Percentiles rank a stretch among this genome's conserved stretches.
phyloP scores from a whole-genome alignment of 805 yeast genomes.

The Kazachstania africana region DNA sequence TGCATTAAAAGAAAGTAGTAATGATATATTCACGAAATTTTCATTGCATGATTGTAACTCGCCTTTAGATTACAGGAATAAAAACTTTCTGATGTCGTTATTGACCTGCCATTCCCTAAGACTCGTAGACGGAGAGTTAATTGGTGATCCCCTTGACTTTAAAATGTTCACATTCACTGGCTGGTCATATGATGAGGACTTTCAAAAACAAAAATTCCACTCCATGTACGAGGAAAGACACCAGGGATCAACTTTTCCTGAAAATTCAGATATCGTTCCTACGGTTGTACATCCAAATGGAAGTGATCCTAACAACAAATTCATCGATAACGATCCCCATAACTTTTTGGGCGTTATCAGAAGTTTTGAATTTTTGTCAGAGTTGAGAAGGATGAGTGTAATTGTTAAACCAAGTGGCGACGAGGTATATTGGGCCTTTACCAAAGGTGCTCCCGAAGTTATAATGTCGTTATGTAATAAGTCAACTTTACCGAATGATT shows the following conservation, averaged over 20 bases:
- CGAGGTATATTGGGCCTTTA: constrained; percentile 40
- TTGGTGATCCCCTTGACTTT: constrained; percentile 90
- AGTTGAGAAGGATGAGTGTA: constrained; percentile 84
- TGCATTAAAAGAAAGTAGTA: constrained; percentile 14
- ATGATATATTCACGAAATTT: constrained; percentile 17
- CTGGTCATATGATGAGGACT: constrained; percentile 68
- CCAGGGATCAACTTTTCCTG: constrained; percentile 31
- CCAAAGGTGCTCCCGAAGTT: constrained; percentile 97
- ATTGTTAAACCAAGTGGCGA: constrained; percentile 39
- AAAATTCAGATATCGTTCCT: constrained; percentile 34
- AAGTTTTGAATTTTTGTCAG: constrained; percentile 73
- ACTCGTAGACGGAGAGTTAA: constrained; percentile 59
- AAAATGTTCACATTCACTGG: constrained; percentile 88
- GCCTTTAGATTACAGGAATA: constrained; percentile 19
- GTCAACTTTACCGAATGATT: constrained; percentile 61
- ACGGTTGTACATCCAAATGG: constrained; percentile 36
- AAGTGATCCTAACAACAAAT: constrained; percentile 20
- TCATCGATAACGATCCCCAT: constrained; percentile 26
- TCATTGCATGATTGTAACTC: constrained; percentile 22
- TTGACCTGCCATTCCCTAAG: constrained; percentile 80
- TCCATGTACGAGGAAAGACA: constrained; percentile 30
- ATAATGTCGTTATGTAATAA: constrained; percentile 67
- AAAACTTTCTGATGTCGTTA: constrained; percentile 28
- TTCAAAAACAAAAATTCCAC: constrained; percentile 28
- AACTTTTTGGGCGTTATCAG: constrained; percentile 37